Conservation (phyloP, 1,139 yeast genomes). For the Blastobotrys indianensis region DNA sequence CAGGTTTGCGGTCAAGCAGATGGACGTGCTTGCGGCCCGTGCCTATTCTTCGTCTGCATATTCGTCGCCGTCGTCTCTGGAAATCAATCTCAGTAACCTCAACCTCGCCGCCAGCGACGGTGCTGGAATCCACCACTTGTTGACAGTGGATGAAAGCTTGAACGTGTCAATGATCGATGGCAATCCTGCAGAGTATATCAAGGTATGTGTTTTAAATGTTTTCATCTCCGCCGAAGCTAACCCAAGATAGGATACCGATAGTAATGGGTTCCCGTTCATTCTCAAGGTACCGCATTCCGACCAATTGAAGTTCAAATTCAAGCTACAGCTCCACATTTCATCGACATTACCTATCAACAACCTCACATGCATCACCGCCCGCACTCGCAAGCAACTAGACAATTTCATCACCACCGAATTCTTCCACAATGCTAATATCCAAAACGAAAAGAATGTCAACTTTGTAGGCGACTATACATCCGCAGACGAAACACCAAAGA, state of each 20-base stretch:
- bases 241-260: slow-evolving; percentile 9
- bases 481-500: slow-evolving; percentile 9
- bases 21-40: slow-evolving; percentile 14
- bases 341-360: slow-evolving; percentile 16
- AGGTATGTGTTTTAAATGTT: slow-evolving; percentile 8
- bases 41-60: neutral
- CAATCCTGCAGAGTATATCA: slow-evolving; percentile 16
- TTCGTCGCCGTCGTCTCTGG: neutral
- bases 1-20: slow-evolving; percentile 19
- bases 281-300: slow-evolving; percentile 21
- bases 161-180: slow-evolving; percentile 5
- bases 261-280: slow-evolving; percentile 13
- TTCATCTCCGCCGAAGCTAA: neutral
- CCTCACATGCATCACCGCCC: slow-evolving; percentile 34
- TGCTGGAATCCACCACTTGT: neutral
- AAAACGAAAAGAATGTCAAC: slow-evolving; percentile 36
- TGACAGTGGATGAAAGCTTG: slow-evolving; percentile 6
- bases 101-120: neutral
- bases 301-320: slow-evolving; percentile 18
- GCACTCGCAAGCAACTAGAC: slow-evolving; percentile 29
- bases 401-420: slow-evolving; percentile 34
- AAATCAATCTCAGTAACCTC: neutral
- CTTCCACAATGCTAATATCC: slow-evolving; percentile 38
- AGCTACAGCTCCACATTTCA: slow-evolving; percentile 14
- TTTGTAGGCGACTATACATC: slow-evolving; percentile 33